These are phyloP conservation scores for Tulasnella calospora DNA, from an alignment of 768 basidiomycete species.

Conservation along the genomic window DNA sequence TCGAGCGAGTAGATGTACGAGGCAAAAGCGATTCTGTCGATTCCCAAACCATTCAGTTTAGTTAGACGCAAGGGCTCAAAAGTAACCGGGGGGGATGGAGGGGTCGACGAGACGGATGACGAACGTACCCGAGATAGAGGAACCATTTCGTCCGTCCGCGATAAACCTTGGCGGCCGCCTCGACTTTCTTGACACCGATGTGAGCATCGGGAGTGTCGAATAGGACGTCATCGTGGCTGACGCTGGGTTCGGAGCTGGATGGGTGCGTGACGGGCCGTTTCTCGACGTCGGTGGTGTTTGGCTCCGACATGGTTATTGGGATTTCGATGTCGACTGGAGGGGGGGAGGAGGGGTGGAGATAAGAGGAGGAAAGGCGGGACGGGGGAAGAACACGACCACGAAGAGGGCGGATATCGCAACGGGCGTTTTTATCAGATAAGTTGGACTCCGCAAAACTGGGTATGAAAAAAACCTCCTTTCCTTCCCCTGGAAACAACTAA, in stretches of 20 bases:
- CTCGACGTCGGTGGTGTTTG: slow-evolving; percentile 1
- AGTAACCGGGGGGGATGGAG: not conserved
- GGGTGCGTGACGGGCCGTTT: not conserved
- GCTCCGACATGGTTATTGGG: not conserved
- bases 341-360: not conserved
- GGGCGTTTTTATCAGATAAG: not conserved
- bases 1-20: slow-evolving; percentile 20
- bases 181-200: slow-evolving; percentile 29
- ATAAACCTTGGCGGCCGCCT: slow-evolving; percentile 50
- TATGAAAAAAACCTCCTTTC: not conserved
- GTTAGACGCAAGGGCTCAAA: no score
- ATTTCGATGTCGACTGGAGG: not conserved
- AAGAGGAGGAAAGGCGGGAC: not conserved
- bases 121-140: slow-evolving; percentile 57
- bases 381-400: not conserved
- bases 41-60: no score
- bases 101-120: slow-evolving; percentile 26
- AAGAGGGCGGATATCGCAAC: not conserved
- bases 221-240: not conserved
- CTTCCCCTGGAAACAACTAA: not conserved
- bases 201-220: slow-evolving; percentile 2
- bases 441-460: not conserved
- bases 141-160: slow-evolving; percentile 55
- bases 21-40: not conserved
- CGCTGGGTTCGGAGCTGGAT: not conserved